Conservation (phyloP, 2,329 filamentous ascomycete genomes). For the Aspergillus pseudoglaucus region DNA sequence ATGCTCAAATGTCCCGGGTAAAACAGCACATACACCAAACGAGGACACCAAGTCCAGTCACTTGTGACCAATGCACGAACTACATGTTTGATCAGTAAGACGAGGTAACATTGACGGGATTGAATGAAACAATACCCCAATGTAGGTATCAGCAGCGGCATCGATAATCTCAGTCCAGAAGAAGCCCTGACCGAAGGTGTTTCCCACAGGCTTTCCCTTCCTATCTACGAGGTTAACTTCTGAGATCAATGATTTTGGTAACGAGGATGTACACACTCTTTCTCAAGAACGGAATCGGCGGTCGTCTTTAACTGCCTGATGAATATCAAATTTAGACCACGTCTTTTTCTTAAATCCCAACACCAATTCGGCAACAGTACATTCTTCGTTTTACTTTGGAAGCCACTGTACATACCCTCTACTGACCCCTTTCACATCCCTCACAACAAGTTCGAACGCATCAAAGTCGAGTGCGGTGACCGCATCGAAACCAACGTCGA, state of each 20-base stretch:
- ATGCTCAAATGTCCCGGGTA: too few relatives aligned
- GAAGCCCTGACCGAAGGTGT: conserved; percentile 65
- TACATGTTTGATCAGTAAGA: conserved; percentile 27
- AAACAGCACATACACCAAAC: conserved; percentile 73
- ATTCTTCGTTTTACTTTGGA: conserved; percentile 65
- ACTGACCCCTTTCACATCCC: conserved; percentile 80
- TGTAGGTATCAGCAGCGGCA: conserved; percentile 81
- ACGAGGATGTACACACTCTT: conserved; percentile 57
- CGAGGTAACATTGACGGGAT: not conserved
- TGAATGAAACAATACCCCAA: conserved; percentile 58
- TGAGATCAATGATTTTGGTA: conserved; percentile 11
- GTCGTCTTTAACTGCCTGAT: conserved; percentile 46
- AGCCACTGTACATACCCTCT: conserved; percentile 99
- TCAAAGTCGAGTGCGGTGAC: conserved; percentile 89
- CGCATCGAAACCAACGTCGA: conserved; percentile 94
- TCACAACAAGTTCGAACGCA: conserved; percentile 78
- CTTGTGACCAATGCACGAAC: conserved; percentile 93
- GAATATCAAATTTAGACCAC: conserved; percentile 27
- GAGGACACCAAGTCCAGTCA: conserved; percentile 80
- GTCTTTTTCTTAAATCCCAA: conserved; percentile 29
- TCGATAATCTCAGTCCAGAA: conserved; percentile 70
- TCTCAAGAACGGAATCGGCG: conserved; percentile 53
- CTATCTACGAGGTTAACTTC: conserved; percentile 41
- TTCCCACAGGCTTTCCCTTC: conserved; percentile 66
- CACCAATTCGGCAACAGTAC: conserved; percentile 41